These are phyloP conservation scores for Chalaropsis ovoidea DNA, from an alignment of 2,329 filamentous ascomycete genomes.

Conservation along the genomic window DNA sequence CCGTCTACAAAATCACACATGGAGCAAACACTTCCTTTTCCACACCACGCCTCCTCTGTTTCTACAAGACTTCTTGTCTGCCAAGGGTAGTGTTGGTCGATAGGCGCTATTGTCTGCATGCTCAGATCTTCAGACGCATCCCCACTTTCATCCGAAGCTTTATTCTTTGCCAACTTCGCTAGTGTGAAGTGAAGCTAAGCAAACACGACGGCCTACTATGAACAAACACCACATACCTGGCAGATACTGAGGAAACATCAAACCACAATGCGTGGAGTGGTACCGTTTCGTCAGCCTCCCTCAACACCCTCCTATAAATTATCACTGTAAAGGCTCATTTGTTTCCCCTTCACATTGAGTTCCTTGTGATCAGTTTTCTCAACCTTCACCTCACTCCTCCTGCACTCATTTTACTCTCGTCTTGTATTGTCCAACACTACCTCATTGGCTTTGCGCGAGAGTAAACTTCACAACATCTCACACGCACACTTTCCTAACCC, in stretches of 20 bases:
- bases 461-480: background rate
- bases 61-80: background rate
- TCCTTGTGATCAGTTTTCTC: background rate
- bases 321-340: background rate
- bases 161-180: background rate
- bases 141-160: slow-evolving; percentile 3
- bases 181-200: background rate
- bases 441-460: background rate
- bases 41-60: background rate
- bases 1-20: slow-evolving; percentile 3
- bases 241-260: background rate
- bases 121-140: background rate
- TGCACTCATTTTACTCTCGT: background rate
- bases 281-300: background rate
- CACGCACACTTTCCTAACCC: background rate
- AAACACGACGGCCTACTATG: background rate
- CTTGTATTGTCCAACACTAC: slow-evolving; percentile 1
- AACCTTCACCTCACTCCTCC: background rate
- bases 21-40: background rate
- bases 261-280: background rate
- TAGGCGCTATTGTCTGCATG: background rate
- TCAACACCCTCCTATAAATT: background rate
- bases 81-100: background rate
- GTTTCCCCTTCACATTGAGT: background rate
- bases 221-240: background rate